Base-by-base conservation (phyloP, 2,329 filamentous ascomycete genomes). In the Talaromyces sp. region DNA sequence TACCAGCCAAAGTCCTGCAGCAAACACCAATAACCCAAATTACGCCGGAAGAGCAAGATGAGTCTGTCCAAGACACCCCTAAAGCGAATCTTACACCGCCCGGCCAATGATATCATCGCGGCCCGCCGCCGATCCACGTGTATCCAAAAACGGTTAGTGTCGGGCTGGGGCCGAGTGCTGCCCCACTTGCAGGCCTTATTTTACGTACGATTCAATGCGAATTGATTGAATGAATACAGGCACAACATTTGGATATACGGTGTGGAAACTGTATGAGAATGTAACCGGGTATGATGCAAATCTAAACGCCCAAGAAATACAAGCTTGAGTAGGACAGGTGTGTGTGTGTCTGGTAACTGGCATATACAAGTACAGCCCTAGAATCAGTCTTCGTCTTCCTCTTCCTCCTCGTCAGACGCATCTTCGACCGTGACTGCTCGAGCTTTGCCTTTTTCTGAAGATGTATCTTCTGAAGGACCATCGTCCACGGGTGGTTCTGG, bases 391-490 rank as follows among this genome's bases (percentile, higher is more conserved):
- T 47, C 44, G 44, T 47, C 42, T n/a, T n/a, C 47, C 11, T 39
- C 51, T 8, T 52, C 55, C 9, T 71, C 72, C 51, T 75, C 73
- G 33, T 73, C 72, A 9, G 39, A 65, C 15, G 64, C 65, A 54
- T 76, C 74, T 66, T 76, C 74, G n/a, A 76, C 72, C 1, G 72
- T 74, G 27, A 69, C 68, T 39, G 69, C 66, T 27, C 72, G 69
- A 11, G 65, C 62, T 64, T 76, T 76, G 32, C 74, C 74, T 54
- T 75, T 75, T 30, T 68, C 68, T 30, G 71, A 70, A 32, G 58
- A 61, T 3, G 61, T 39, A 3, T 53, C 28, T 19, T 44, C 47
- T 6, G 44, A 17, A 8, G 39, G 13, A 57, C 62, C 42, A 10
- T 59, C 55, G 5, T 22, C 22, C 22, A 63, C 52, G 9, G 66